Evolutionary conservation across 2,329 filamentous ascomycete genomes (phyloP), one percentile per base, ranked within the genome.

Genomic region (Zelopaecilomyces penicillatus): DNA sequence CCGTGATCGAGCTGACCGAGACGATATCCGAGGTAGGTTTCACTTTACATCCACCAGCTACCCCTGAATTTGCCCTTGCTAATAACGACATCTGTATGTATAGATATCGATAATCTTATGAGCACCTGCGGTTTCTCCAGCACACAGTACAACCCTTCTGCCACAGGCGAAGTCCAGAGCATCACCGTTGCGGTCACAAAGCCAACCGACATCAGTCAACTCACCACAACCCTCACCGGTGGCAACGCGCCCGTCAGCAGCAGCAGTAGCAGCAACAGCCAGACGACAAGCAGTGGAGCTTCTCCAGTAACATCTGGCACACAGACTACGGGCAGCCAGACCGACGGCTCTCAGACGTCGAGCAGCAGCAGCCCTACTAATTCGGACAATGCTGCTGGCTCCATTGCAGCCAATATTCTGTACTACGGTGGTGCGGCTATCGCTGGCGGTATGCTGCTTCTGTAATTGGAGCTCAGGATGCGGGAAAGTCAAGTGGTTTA

Each of bases 41-140:
- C 19, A 19, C 19, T 19, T 19, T 19, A 19, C 19, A 19, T 26
- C 1, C 5, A 19, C n/a, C 11, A 8, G 28, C 2, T 12, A 8
- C 31, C 27, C 11, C 8, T 11, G 12, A 5, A n/a, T 32, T 5
- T 19, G 39, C 3, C 4, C 9, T n/a, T 1, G 29, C 6, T 4
- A 37, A 19, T 19, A 40, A 26, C 33, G 12, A 34, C 32, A 34
- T 34, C 32, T 12, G 8, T 12, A n/a, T 26, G n/a, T 12, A 2
- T 5, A 66, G 64, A 66, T 10, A 65, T 67, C 32, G 54, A 60
- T 34, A 51, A 60, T 35, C 58, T 67, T 40, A 50, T 67, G 43
- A 52, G 46, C 47, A 56, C 55, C 36, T 68, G 65, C 44, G 56
- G 58, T 47, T 67, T 66, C 52, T 34, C 58, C n/a, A 54, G 51